phyloP scores from a whole-genome alignment of 148 eudicot species.

The Rhododendron ovatum region DNA sequence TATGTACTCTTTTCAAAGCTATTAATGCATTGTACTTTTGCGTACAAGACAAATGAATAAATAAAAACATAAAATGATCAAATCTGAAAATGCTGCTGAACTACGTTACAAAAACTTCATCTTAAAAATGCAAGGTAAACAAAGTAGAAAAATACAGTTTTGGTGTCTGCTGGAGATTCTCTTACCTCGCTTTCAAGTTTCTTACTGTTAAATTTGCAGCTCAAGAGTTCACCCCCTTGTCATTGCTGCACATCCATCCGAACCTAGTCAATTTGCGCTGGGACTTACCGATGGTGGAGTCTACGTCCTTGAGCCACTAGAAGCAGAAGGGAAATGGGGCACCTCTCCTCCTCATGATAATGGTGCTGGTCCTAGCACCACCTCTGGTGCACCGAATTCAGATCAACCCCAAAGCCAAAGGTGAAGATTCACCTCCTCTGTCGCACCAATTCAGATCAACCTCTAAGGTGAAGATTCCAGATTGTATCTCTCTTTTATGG shows the following conservation, averaged over 20 bases:
- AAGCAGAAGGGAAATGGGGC: conserved; percentile 93
- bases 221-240: conserved; percentile 62
- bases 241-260: conserved; percentile 89
- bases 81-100: neutral
- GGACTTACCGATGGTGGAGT: conserved; percentile 90
- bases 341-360: conserved; percentile 64
- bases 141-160: neutral
- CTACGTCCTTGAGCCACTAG: conserved; percentile 79
- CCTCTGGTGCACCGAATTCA: conserved; percentile 34
- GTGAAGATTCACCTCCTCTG: conserved; percentile 25
- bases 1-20: neutral
- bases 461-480: conserved; percentile 33
- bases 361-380: conserved; percentile 57
- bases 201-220: conserved; percentile 26
- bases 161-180: neutral
- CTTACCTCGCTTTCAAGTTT: neutral
- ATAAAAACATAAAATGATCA: neutral
- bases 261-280: conserved; percentile 84
- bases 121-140: neutral
- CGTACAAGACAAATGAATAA: neutral
- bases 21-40: neutral
- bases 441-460: conserved; percentile 39
- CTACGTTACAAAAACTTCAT: neutral
- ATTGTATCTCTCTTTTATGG: conserved; percentile 14
- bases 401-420: conserved; percentile 64